Evolutionary conservation across 768 basidiomycete species (phyloP).

Genomic region (Termitomyces sp.): DNA sequence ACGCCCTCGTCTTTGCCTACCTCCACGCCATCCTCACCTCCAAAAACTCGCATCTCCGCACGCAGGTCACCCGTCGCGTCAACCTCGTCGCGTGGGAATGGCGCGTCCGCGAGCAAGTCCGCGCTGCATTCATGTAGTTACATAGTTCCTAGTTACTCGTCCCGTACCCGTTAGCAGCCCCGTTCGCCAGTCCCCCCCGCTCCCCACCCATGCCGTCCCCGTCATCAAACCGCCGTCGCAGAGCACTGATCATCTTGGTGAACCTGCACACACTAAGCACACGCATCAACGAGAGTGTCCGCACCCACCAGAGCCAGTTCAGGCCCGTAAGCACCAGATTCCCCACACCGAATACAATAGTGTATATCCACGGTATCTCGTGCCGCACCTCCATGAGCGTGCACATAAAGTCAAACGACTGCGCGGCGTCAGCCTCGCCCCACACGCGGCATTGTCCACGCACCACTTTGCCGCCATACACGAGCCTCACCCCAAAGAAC

Average conservation of each 20-base stretch:
- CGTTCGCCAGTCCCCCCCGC: slow-evolving; percentile 4
- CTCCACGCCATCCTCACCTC: slow-evolving; percentile 59
- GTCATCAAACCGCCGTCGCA: slow-evolving; percentile 53
- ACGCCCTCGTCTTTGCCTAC: slow-evolving; percentile 81
- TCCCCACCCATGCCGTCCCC: slow-evolving; percentile 6
- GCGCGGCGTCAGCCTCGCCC: background rate
- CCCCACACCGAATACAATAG: slow-evolving; percentile 46
- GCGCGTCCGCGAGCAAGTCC: slow-evolving; percentile 55
- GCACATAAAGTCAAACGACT: slow-evolving; percentile 66
- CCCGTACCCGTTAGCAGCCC: slow-evolving; percentile 6
- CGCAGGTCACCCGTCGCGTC: slow-evolving; percentile 62
- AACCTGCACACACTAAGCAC: slow-evolving; percentile 42
- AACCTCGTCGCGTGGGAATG: slow-evolving; percentile 83
- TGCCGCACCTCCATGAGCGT: slow-evolving; percentile 52
- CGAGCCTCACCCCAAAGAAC: slow-evolving; percentile 67
- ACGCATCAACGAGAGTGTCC: background rate
- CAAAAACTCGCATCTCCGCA: slow-evolving; percentile 35
- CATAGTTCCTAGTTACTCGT: background rate
- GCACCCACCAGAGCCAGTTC: slow-evolving; percentile 76
- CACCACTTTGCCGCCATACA: slow-evolving; percentile 59
- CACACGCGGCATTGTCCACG: slow-evolving; percentile 4
- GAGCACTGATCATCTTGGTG: slow-evolving; percentile 62
- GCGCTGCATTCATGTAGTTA: slow-evolving; percentile 18
- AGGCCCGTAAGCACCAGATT: slow-evolving; percentile 66
- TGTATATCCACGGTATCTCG: slow-evolving; percentile 46